Evolutionary conservation across 2,329 filamentous ascomycete species (phyloP), one percentile per base, ranked within the genome.

Genomic region (Phialocephala sp.): DNA sequence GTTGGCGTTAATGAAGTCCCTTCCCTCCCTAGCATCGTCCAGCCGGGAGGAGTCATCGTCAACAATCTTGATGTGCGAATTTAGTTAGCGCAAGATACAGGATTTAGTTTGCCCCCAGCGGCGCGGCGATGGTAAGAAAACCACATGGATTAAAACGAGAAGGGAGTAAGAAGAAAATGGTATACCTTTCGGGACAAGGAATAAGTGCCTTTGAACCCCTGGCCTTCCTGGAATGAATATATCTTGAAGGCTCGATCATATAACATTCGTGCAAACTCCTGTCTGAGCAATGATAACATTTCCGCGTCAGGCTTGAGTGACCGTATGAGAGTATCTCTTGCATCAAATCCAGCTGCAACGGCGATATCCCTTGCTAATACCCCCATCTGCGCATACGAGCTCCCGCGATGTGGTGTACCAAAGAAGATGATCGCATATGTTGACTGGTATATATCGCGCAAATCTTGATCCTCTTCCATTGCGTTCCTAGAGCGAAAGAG

Each of bases 391-490:
- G 67, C 65, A 20, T 52, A 55, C 8, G 65, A 47, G 43, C 59
- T 59, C 45, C 72, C 72, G n/a, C 66, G 32, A 39, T 74, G 73
- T n/a, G 73, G 73, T 22, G 73, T 75, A 22, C 69, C 73, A 36
- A 75, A 75, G 64, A 75, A 75, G 9, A 63, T 70, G 4, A 75
- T 59, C 1, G 67, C 68, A 22, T 45, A 35, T 8, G 69, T 72
- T 9, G 68, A 69, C 47, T 66, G 39, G 35, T 69, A 70, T 18
- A 72, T 71, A 27, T 65, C 43, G n/a, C 43, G 47, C 20, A 68
- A 54, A 61, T 62, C 67, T 37, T 63, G 27, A 35, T 57, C 58
- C 47, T 64, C 54, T 56, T 64, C 14, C 24, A 59, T 47, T 59
- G 22, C 4, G 20, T 45, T 52, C 66, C 18, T 66, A 47, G 55